Conservation (phyloP, 2,329 filamentous ascomycete species). For the Phaeosphaeria sp. region DNA sequence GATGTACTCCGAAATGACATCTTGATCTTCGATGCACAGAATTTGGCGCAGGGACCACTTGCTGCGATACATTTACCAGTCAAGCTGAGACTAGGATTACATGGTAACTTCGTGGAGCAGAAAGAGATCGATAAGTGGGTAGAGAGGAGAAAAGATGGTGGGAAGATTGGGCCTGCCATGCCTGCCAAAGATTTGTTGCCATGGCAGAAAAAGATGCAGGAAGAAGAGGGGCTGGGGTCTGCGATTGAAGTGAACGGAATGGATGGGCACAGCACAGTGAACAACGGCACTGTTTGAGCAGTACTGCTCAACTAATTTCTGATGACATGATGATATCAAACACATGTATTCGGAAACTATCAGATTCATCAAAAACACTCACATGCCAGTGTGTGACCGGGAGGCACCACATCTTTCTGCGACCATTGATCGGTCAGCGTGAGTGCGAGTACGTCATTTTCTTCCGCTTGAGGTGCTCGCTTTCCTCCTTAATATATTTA, state of each 20-base stretch:
- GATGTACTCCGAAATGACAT: constrained; percentile 51
- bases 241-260: constrained; percentile 6
- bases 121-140: constrained; percentile 38
- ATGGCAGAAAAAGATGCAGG: constrained; percentile 38
- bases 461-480: no score
- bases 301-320: no score
- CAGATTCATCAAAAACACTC: no score
- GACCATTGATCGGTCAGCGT: no score
- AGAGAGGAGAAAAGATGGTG: constrained; percentile 36
- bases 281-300: not conserved
- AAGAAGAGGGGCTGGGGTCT: constrained; percentile 15
- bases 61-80: constrained; percentile 52
- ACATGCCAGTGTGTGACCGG: not conserved
- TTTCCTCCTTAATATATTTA: no score
- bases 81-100: constrained; percentile 39
- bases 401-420: no score
- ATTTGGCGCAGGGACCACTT: constrained; percentile 47
- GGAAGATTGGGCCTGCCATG: constrained; percentile 30
- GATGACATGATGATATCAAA: no score
- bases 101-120: constrained; percentile 43
- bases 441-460: no score
- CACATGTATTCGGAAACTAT: no score
- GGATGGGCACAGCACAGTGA: not conserved
- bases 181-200: constrained; percentile 30
- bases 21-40: constrained; percentile 51